Base-by-base conservation (phyloP, 2,329 filamentous ascomycete species). In the Colletotrichum sp. region DNA sequence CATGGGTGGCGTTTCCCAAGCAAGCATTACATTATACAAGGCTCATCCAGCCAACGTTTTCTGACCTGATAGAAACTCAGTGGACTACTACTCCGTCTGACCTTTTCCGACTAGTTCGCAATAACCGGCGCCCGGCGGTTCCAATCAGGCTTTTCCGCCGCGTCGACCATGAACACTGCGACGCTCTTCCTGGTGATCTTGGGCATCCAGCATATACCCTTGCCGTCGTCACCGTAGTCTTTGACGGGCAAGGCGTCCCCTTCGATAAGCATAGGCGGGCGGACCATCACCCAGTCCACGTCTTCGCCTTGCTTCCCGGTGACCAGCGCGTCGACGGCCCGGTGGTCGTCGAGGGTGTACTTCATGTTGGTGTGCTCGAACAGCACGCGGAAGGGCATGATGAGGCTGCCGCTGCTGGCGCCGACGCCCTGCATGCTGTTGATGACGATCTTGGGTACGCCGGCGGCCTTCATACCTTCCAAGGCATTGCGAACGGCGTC, bases 361-460 rank as follows among this genome's bases (percentile, higher is more conserved):
- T 78, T 81, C 86, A 90, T 89, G 74, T 87, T 86, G 43, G 84
- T 86, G 56, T 87, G 81, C 36, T 80, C 83, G 78, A 91, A 86
- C n/a, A 90, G 75, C 38, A 84, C 71, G 18, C 85, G 83, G 77
- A 90, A 78, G 1, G 86, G 80, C 38, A 82, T 85, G 58, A 84
- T 81, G 73, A 90, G 79, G 66, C 86, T 85, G 0, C 73, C 30
- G 80, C 83, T 87, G 6, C 89, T 90, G 34, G 83, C 80, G 0
- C 86, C 88, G 2, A 87, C 85, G 13, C 90, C 90, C 75, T 88
- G 86, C 2, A 88, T 86, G 15, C 87, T 89, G 81, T 91, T 85
- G 64, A 89, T 82, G 30, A 91, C 83, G 3, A 90, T 78, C 67
- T 88, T 89, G 9, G 58, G 71, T 18, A 30, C 62, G 76, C 66